These are phyloP conservation scores for Puccinia coronata DNA, from an alignment of 1,284 basidiomycete genomes.

Conservation along the genomic window DNA sequence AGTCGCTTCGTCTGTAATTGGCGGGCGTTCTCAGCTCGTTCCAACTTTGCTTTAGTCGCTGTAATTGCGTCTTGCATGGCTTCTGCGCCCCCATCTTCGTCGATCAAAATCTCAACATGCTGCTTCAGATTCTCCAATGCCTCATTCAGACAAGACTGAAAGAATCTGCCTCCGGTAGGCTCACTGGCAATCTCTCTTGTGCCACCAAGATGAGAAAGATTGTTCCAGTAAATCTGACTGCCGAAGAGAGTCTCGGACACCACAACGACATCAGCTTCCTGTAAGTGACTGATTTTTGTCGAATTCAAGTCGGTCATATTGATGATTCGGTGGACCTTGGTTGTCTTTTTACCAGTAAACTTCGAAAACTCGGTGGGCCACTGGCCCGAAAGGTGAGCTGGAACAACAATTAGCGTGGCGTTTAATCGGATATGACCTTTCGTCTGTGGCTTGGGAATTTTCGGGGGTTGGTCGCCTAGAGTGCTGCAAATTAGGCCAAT, in stretches of 20 bases:
- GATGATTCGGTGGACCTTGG: conserved; percentile 71
- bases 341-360: conserved; percentile 68
- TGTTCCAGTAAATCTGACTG: conserved; percentile 73
- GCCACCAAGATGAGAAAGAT: conserved; percentile 62
- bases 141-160: conserved; percentile 73
- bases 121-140: conserved; percentile 65
- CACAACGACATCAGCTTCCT: conserved; percentile 82
- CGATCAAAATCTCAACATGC: conserved; percentile 69
- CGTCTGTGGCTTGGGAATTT: conserved; percentile 61
- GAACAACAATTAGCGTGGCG: conserved; percentile 82
- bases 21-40: conserved; percentile 3
- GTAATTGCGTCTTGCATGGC: conserved; percentile 52
- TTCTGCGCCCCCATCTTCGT: conserved; percentile 68
- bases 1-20: conserved; percentile 35
- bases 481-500: conserved; percentile 79
- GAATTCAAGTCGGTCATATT: conserved; percentile 73
- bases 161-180: conserved; percentile 74
- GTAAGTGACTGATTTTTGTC: conserved; percentile 72
- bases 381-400: conserved; percentile 82
- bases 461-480: conserved; percentile 62
- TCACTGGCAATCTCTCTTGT: conserved; percentile 63
- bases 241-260: conserved; percentile 83
- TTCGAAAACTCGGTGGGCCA: conserved; percentile 85
- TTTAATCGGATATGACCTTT: conserved; percentile 72
- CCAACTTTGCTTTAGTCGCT: conserved; percentile 27